These are phyloP conservation scores for Cryptosporidium parvum DNA, from an alignment of 169 alveolate species.

Conservation along the genomic window DNA sequence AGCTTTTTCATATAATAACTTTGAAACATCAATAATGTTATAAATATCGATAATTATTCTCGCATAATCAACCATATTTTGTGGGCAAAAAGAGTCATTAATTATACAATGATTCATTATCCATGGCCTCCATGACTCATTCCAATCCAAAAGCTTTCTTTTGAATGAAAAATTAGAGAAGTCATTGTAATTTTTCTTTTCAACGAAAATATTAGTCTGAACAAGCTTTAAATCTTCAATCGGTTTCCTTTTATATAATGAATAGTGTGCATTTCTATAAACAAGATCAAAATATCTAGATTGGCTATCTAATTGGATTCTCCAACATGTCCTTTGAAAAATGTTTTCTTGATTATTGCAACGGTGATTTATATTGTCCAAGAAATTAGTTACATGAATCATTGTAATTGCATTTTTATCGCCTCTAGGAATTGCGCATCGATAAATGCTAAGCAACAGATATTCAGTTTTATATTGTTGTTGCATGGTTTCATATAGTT, in stretches of 20 bases:
- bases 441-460: constrained; percentile 67
- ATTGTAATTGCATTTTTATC: constrained; percentile 23
- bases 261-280: constrained; percentile 76
- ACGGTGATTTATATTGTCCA: constrained; percentile 59
- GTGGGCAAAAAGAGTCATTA: constrained; percentile 50
- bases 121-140: constrained; percentile 72
- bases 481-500: constrained; percentile 68
- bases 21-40: constrained; percentile 45
- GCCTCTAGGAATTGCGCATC: constrained; percentile 68
- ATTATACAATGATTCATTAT: constrained; percentile 20
- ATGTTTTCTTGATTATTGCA: constrained; percentile 45
- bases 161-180: constrained; percentile 24
- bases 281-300: constrained; percentile 61
- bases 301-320: constrained; percentile 63
- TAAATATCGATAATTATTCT: constrained; percentile 62
- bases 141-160: constrained; percentile 59
- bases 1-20: constrained; percentile 51
- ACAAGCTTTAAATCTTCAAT: not conserved
- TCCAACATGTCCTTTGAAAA: constrained; percentile 77
- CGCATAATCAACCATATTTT: constrained; percentile 69
- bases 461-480: constrained; percentile 56
- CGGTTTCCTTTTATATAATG: constrained; percentile 36
- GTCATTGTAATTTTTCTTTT: not conserved
- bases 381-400: constrained; percentile 53
- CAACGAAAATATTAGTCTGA: not conserved